These are phyloP conservation scores for Pythium biforme DNA, from an alignment of 352 stramenopile species.

Conservation along the genomic window DNA sequence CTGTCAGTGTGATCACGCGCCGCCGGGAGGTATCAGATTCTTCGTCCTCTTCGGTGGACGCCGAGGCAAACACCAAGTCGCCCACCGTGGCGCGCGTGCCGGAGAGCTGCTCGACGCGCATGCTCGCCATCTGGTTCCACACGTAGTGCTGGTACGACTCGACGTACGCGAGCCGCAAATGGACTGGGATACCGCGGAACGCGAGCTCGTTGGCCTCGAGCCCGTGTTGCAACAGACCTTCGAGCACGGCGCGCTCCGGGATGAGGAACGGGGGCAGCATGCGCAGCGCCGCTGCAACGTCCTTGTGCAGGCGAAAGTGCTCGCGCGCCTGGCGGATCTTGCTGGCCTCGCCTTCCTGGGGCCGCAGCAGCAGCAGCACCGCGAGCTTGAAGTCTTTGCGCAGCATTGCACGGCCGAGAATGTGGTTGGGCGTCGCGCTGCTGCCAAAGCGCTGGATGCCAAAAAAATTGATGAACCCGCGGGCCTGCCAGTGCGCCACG, in stretches of 20 bases:
- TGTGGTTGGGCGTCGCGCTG: conserved; percentile 75
- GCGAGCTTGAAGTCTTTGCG: conserved; percentile 93
- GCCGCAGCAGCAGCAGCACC: conserved; percentile 90
- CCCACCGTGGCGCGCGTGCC: not conserved
- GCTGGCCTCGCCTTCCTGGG: conserved; percentile 76
- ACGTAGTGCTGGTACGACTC: conserved; percentile 92
- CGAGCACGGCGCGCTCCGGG: conserved; percentile 66
- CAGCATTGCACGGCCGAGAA: conserved; percentile 91
- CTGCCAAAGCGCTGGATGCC: conserved; percentile 94
- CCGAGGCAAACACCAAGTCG: conserved; percentile 23
- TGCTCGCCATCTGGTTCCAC: conserved; percentile 94
- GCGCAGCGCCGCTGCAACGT: conserved; percentile 68
- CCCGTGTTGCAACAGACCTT: conserved; percentile 72
- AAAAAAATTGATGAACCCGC: conserved; percentile 98
- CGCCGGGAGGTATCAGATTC: conserved; percentile 5
- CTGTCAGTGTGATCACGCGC: conserved; percentile 65
- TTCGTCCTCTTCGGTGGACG: conserved; percentile 2
- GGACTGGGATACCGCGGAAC: conserved; percentile 60
- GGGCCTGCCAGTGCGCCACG: conserved; percentile 46
- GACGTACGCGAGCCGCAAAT: conserved; percentile 64
- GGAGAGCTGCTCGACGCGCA: conserved; percentile 64
- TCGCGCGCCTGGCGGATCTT: conserved; percentile 77
- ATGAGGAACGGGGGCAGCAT: conserved; percentile 78
- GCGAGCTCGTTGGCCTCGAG: conserved; percentile 71
- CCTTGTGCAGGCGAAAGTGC: conserved; percentile 83